Base-by-base conservation (phyloP, 768 basidiomycete genomes). In the Cystoderma amianthinum region DNA sequence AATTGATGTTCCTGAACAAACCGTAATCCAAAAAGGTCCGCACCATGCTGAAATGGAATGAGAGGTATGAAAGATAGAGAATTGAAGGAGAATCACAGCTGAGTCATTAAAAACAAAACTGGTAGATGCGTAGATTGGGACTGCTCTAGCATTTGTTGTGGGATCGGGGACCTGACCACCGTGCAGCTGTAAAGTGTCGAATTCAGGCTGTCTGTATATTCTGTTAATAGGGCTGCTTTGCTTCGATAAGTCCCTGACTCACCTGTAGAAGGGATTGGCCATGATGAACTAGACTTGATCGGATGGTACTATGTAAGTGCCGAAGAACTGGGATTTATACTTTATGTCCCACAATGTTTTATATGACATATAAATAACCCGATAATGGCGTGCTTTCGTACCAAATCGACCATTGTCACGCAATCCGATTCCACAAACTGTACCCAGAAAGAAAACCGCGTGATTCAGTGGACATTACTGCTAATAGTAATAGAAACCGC, bases 131-230 rank as follows among this genome's bases (percentile, higher is more conserved):
- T 87, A 88, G 52, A 91, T 87, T 1, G 88, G 88, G 0, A 78
- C 75, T 2, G 86, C 88, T 2, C 86, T 74, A 3, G 88, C 82
- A 43, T 82, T 79, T 0, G 82, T 85, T 1, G 78, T 55, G 0
- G 74, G 57, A 59, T 85, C 84, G 9, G 74, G 71, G 10, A 59
- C 61, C 46, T 86, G 81, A 1, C 87, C 87, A 13, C 78, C 87
- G 54, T 91, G 87, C 4, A 89, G 67, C 58, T 87, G 85, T 36
- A 89, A 65, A 1, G 85, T 88, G 51, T 89, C 85, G 50, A 88
- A 87, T 52, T 85, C 82, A 36, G 83, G 82, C 50, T 67, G 65
- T 59, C 73, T 74, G 16, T 7, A 28, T 28, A 28, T 7, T 28
- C 7, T n/a, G n/a, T 28, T 7, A 28, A 7, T 28, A 28, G 25